Conservation (phyloP, 1,284 basidiomycete species). For the Trichosporon faecale region DNA sequence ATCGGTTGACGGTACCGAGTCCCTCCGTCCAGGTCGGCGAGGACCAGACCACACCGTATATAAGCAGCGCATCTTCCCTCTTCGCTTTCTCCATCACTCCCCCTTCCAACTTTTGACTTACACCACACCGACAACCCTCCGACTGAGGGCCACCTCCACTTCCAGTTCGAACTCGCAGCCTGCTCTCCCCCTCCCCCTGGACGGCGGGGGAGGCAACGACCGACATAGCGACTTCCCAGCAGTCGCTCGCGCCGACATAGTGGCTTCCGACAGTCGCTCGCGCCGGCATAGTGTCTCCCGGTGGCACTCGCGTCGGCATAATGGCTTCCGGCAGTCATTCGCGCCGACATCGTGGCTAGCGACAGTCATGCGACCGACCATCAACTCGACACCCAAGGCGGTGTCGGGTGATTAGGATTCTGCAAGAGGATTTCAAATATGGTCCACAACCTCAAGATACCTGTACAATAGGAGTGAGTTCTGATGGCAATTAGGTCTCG, state of each 20-base stretch:
- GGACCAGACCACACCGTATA: background rate
- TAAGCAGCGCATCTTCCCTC: background rate
- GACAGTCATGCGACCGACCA: background rate
- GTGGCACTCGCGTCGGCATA: too few relatives aligned
- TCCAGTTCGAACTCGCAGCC: background rate
- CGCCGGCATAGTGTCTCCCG: background rate
- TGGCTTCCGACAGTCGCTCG: background rate
- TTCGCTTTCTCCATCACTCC: background rate
- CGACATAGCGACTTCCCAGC: too few relatives aligned
- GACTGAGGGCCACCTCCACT: background rate
- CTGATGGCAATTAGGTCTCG: too few relatives aligned
- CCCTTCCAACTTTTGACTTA: background rate
- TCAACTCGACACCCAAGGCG: background rate
- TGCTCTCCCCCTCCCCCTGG: background rate
- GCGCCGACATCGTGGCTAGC: background rate
- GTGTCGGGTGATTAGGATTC: too few relatives aligned
- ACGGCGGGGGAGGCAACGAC: background rate
- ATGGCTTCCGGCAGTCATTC: background rate
- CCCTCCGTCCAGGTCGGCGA: background rate
- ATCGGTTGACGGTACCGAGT: too few relatives aligned
- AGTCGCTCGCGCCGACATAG: too few relatives aligned
- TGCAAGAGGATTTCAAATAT: too few relatives aligned
- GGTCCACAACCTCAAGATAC: too few relatives aligned
- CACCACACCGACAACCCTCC: background rate
- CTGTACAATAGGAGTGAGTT: too few relatives aligned